Evolutionary conservation across 352 stramenopile species (phyloP).

Genomic region (Phytophthora capsici): DNA sequence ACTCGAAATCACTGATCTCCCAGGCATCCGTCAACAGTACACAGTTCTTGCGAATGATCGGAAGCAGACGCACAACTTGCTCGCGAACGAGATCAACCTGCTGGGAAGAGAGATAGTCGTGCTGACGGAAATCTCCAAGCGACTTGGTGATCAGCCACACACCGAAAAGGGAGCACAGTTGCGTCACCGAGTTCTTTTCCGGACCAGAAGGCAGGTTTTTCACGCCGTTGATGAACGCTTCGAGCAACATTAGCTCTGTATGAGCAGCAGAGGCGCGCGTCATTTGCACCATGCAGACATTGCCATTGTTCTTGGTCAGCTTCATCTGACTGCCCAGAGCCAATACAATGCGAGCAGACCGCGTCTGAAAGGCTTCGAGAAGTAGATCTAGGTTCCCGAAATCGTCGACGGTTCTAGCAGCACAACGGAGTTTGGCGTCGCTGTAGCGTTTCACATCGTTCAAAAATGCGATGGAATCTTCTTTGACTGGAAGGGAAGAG

Average conservation of each 20-base stretch:
- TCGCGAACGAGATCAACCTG: constrained; percentile 47
- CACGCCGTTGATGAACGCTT: constrained; percentile 40
- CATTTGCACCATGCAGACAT: constrained; percentile 65
- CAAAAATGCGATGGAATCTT: constrained; percentile 40
- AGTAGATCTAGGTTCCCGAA: constrained; percentile 49
- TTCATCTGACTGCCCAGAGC: constrained; percentile 43
- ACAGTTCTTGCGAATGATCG: constrained; percentile 52
- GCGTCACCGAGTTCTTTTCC: constrained; percentile 37
- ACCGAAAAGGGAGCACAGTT: constrained; percentile 55
- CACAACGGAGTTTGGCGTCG: constrained; percentile 44
- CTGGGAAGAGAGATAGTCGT: constrained; percentile 60
- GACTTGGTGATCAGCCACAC: constrained; percentile 54
- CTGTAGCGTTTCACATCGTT: constrained; percentile 36
- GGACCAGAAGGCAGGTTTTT: constrained; percentile 27
- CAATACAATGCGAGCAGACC: constrained; percentile 39
- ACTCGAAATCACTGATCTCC: constrained; percentile 72
- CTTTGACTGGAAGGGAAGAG: constrained; percentile 15
- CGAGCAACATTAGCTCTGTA: constrained; percentile 52
- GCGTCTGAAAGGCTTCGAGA: constrained; percentile 48
- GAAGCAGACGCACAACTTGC: constrained; percentile 46
- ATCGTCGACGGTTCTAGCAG: constrained; percentile 32
- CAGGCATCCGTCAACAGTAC: constrained; percentile 54
- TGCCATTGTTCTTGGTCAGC: constrained; percentile 52
- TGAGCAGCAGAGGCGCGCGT: constrained; percentile 54
- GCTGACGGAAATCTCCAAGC: constrained; percentile 59